Evolutionary conservation across 352 stramenopile genomes (phyloP).

Genomic region (Albugo laibachii): DNA sequence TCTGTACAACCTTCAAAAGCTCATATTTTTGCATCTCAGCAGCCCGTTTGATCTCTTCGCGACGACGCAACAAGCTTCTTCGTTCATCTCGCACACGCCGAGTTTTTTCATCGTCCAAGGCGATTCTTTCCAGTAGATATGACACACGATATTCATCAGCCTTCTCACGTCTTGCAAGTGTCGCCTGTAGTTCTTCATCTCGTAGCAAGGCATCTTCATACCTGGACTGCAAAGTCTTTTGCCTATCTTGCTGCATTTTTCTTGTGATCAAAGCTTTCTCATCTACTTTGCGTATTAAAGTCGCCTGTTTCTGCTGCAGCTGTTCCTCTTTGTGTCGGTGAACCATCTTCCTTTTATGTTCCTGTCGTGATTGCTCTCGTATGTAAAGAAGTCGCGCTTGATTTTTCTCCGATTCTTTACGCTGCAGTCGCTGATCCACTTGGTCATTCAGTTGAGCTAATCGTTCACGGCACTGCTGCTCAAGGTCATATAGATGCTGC

Average conservation of each 20-base stretch:
- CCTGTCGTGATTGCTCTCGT: slow-evolving; percentile 22
- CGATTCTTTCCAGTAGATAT: slow-evolving; percentile 33
- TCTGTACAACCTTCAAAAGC: slow-evolving; percentile 60
- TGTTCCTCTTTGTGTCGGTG: slow-evolving; percentile 49
- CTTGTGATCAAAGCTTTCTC: slow-evolving; percentile 31
- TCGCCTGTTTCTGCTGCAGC: slow-evolving; percentile 18
- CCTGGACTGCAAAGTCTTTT: slow-evolving; percentile 18
- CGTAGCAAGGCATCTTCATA: slow-evolving; percentile 54
- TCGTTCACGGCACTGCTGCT: slow-evolving; percentile 25
- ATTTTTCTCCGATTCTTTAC: slow-evolving; percentile 28
- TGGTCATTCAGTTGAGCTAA: slow-evolving; percentile 29
- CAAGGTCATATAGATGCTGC: slow-evolving; percentile 26
- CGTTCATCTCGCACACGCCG: slow-evolving; percentile 34
- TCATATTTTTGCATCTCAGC: slow-evolving; percentile 39
- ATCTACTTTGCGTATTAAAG: slow-evolving; percentile 20
- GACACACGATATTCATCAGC: slow-evolving; percentile 38
- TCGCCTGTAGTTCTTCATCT: slow-evolving; percentile 54
- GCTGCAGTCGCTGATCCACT: slow-evolving; percentile 16
- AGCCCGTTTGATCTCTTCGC: slow-evolving; percentile 43
- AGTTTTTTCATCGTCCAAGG: slow-evolving; percentile 36
- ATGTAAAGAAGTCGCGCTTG: slow-evolving; percentile 24
- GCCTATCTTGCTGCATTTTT: slow-evolving; percentile 31
- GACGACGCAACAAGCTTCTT: slow-evolving; percentile 23
- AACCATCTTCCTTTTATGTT: slow-evolving; percentile 24
- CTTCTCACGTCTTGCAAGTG: slow-evolving; percentile 31